phyloP scores from a whole-genome alignment of 305 asterid species.

The Fraxinus velutina region DNA sequence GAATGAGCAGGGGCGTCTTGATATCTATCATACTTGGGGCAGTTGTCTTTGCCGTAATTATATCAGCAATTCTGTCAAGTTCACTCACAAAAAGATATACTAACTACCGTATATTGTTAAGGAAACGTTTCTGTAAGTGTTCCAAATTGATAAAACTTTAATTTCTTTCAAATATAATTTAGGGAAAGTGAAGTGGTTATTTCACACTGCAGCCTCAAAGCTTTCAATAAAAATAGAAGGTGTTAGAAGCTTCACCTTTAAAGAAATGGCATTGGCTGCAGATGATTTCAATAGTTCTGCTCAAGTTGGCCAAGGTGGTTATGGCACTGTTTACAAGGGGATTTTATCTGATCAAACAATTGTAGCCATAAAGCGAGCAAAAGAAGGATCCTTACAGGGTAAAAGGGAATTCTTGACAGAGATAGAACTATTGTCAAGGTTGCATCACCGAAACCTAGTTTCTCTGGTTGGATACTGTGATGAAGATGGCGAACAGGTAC shows the following conservation, averaged over 20 bases:
- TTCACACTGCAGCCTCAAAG: slow-evolving; percentile 36
- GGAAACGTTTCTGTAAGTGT: slow-evolving; percentile 33
- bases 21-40: slow-evolving; percentile 31
- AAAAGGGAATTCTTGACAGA: slow-evolving; percentile 49
- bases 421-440: slow-evolving; percentile 45
- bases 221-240: slow-evolving; percentile 44
- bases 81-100: slow-evolving; percentile 28
- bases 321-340: slow-evolving; percentile 24
- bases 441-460: slow-evolving; percentile 53
- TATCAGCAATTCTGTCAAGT: slow-evolving; percentile 28
- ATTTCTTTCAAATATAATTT: neutral
- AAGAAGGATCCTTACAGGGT: slow-evolving; percentile 49
- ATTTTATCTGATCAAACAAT: slow-evolving; percentile 31
- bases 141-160: neutral
- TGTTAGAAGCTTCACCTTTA: slow-evolving; percentile 38
- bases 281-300: slow-evolving; percentile 32
- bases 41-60: slow-evolving; percentile 24
- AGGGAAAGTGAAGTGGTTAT: neutral
- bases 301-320: slow-evolving; percentile 54
- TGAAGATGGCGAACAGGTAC: slow-evolving; percentile 45
- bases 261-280: slow-evolving; percentile 43
- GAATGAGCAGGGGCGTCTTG: slow-evolving; percentile 27
- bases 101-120: slow-evolving; percentile 26
- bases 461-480: slow-evolving; percentile 43
- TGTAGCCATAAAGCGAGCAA: slow-evolving; percentile 51